Conservation (phyloP, 75 land plant species). For the Larix kaempferi region DNA sequence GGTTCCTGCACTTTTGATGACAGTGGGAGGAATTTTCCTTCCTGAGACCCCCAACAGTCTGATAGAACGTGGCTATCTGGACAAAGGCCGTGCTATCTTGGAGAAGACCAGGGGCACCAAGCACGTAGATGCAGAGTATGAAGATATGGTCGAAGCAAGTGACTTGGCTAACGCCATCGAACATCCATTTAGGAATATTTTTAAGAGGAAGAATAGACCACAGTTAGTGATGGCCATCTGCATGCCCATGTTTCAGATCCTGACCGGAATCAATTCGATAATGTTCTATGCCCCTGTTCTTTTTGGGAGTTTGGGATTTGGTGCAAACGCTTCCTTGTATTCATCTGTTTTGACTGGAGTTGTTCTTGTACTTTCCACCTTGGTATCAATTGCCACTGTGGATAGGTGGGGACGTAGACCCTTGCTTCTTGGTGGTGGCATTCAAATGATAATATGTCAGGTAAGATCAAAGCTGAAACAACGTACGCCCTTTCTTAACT, state of each 20-base stretch:
- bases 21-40: slow-evolving; percentile 8
- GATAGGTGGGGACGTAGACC: too few species aligned
- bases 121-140: slow-evolving; percentile 9
- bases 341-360: slow-evolving; percentile 73
- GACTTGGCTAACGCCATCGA: neutral
- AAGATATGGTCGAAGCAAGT: slow-evolving; percentile 13
- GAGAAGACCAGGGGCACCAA: slow-evolving; percentile 17
- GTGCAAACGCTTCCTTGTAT: slow-evolving; percentile 39
- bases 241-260: slow-evolving; percentile 25
- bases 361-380: slow-evolving; percentile 24
- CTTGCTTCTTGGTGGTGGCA: too few species aligned
- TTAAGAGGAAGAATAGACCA: slow-evolving; percentile 27
- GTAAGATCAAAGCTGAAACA: neutral
- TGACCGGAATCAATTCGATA: slow-evolving; percentile 38
- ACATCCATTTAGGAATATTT: slow-evolving; percentile 17
- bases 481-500: neutral
- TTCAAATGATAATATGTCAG: neutral
- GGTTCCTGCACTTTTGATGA: slow-evolving; percentile 12
- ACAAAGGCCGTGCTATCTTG: slow-evolving; percentile 6
- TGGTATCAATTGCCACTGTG: too few species aligned
- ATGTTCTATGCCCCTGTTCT: slow-evolving; percentile 45
- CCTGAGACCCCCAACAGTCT: slow-evolving; percentile 20
- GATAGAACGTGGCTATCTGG: neutral
- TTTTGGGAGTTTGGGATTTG: slow-evolving; percentile 25
- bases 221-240: slow-evolving; percentile 21